These are phyloP conservation scores for Vanrija sp. DNA, from an alignment of 1,284 basidiomycete genomes.

Conservation along the genomic window DNA sequence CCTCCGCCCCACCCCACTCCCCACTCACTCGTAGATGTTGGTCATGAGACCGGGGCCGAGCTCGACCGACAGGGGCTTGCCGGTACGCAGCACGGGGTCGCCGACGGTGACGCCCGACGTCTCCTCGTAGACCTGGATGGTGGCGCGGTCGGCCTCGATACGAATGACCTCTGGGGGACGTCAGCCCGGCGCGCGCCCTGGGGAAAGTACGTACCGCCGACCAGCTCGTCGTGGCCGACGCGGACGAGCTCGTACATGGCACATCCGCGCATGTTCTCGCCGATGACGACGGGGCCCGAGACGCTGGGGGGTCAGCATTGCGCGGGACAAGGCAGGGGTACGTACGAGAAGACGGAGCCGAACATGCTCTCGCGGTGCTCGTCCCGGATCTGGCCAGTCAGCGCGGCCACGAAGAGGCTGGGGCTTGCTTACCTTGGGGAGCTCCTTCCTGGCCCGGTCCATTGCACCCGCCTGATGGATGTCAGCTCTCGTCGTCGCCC, in stretches of 20 bases:
- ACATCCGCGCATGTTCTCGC: constrained; percentile 91
- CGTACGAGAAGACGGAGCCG: constrained; percentile 69
- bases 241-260: constrained; percentile 95
- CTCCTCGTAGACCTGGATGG: constrained; percentile 99
- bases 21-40: constrained; percentile 79
- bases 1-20: background rate
- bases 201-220: constrained; percentile 77
- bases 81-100: constrained; percentile 94
- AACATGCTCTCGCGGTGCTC: constrained; percentile 85
- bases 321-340: background rate
- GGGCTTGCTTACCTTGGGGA: constrained; percentile 58
- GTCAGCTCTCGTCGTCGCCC: constrained; percentile 1
- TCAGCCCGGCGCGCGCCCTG: no score
- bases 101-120: constrained; percentile 97
- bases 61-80: constrained; percentile 96
- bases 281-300: constrained; percentile 93
- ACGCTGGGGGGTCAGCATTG: constrained; percentile 56
- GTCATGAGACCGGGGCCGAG: constrained; percentile 96
- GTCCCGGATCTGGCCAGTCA: constrained; percentile 60
- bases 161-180: constrained; percentile 79
- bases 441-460: constrained; percentile 79
- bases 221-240: constrained; percentile 95
- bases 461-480: constrained; percentile 72
- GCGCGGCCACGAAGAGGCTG: background rate
- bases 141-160: constrained; percentile 93